Conservation (phyloP, 148 eudicot species). For the Vaccinium myrtillus region DNA sequence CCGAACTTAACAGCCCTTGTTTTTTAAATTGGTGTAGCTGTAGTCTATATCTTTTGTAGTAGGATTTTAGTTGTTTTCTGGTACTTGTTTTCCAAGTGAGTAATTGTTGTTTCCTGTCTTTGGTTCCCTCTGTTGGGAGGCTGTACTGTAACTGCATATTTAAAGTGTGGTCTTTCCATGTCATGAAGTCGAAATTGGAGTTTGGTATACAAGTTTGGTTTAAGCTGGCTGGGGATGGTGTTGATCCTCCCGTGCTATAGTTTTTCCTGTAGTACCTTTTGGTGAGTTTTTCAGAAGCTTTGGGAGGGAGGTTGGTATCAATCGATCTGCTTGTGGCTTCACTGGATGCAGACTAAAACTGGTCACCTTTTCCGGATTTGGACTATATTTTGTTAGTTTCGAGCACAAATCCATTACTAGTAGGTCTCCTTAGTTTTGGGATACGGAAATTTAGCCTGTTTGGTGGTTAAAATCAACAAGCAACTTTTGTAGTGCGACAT, state of each 20-base stretch:
- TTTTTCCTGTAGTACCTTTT: not conserved
- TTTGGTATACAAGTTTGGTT: not conserved
- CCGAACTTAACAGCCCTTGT: not conserved
- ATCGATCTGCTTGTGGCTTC: not conserved
- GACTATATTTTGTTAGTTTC: not conserved
- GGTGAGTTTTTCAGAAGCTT: not conserved
- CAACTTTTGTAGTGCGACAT: not conserved
- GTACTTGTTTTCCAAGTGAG: not conserved
- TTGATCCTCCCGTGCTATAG: not conserved
- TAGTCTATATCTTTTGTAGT: not conserved
- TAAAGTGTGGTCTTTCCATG: not conserved
- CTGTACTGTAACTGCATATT: not conserved
- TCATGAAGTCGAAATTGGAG: not conserved
- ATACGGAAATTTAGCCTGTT: not conserved
- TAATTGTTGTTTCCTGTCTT: not conserved
- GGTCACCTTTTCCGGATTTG: not conserved
- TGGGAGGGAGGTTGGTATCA: not conserved
- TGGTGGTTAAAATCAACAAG: not conserved
- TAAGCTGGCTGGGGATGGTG: not conserved
- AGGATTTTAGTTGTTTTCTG: not conserved
- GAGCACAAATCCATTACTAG: not conserved
- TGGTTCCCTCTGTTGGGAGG: not conserved
- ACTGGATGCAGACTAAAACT: not conserved
- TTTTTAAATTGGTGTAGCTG: not conserved
- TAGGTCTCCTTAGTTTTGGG: not conserved